Percentiles rank a stretch among this genome's conserved stretches.
phyloP scores from a whole-genome alignment of 2,329 filamentous ascomycete genomes.

The Penicillium sumatraense region DNA sequence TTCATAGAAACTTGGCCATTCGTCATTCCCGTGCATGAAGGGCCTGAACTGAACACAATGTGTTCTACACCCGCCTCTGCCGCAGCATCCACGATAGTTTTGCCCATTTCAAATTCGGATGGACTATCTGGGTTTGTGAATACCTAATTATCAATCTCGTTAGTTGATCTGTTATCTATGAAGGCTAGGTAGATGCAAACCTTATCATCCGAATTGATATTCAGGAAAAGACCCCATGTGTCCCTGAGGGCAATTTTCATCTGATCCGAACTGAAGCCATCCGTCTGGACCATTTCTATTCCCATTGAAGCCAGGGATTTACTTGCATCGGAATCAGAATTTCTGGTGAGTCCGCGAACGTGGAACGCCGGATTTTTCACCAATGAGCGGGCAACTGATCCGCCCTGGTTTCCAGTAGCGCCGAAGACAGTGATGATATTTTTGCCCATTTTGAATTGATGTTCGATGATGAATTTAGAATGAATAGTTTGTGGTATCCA shows the following conservation, averaged over 20 bases:
- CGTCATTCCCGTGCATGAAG: slow-evolving; percentile 39
- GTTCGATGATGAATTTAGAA: background rate
- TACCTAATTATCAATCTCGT: background rate
- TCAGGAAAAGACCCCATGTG: slow-evolving; percentile 28
- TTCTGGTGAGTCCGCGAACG: slow-evolving; percentile 33
- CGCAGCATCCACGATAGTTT: slow-evolving; percentile 39
- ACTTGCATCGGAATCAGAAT: slow-evolving; percentile 25
- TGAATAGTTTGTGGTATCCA: background rate
- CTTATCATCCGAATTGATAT: slow-evolving; percentile 30
- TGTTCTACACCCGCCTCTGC: slow-evolving; percentile 40
- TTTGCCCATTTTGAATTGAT: background rate
- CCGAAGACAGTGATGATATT: slow-evolving; percentile 20
- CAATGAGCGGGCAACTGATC: slow-evolving; percentile 32
- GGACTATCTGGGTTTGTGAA: slow-evolving; percentile 4
- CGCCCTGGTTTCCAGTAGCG: slow-evolving; percentile 30
- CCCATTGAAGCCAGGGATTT: slow-evolving; percentile 29
- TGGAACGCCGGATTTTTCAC: slow-evolving; percentile 29
- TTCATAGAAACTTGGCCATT: slow-evolving; percentile 37
- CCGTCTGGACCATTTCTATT: slow-evolving; percentile 29
- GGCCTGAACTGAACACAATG: slow-evolving; percentile 44
- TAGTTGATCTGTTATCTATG: background rate
- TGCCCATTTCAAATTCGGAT: slow-evolving; percentile 44
- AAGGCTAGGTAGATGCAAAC: background rate
- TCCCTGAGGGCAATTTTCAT: slow-evolving; percentile 28
- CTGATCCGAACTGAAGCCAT: slow-evolving; percentile 22